Base-by-base conservation (phyloP, 129 eudicot species). In the Erigeron canadensis region DNA sequence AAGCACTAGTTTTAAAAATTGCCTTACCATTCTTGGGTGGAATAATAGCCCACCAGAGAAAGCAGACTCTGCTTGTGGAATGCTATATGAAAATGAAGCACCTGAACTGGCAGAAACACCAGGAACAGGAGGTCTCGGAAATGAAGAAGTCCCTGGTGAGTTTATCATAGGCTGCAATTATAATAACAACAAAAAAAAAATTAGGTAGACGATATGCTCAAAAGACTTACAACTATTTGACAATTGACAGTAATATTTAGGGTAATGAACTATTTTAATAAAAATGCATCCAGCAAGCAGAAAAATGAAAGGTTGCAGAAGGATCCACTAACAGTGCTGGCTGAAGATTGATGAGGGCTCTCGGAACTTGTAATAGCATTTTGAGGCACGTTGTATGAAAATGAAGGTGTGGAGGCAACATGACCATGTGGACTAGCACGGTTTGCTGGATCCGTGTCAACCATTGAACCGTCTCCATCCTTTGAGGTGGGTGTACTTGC, bases 61-160 rank as follows among this genome's bases (percentile, higher is more conserved):
- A 46, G 76, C 46, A 19, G n/a, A 47, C 22, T 69, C 71, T 17
- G 79, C 47, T 51, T 77, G 80, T 45, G 79, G 73, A 67, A 80
- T 68, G 74, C 76, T 85, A 64, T 80, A 86, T 55, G 91, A 86
- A 70, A 83, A 86, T 39, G 88, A 77, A 50, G 82, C 79, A 65
- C 76, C 74, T 7, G 71, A 56, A 73, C 58, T 73, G 66, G 73
- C 57, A 68, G 87, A 71, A 23, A 66, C 70, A 21, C 74, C 79
- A 69, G 86, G 80, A 75, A 73, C 79, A 54, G 69, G 71, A 34
- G 84, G 84, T 28, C 71, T 81, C 6, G 77, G 75, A 66, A 82
- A 63, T 48, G 79, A 75, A n/a, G 76, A 81, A 51, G 86, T 71
- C 7, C 75, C 75, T 46, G 75, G 67, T 45, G 82, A 63, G 56